These are phyloP conservation scores for Puccinia brachypodii DNA, from an alignment of 1,284 basidiomycete species.

Conservation along the genomic window DNA sequence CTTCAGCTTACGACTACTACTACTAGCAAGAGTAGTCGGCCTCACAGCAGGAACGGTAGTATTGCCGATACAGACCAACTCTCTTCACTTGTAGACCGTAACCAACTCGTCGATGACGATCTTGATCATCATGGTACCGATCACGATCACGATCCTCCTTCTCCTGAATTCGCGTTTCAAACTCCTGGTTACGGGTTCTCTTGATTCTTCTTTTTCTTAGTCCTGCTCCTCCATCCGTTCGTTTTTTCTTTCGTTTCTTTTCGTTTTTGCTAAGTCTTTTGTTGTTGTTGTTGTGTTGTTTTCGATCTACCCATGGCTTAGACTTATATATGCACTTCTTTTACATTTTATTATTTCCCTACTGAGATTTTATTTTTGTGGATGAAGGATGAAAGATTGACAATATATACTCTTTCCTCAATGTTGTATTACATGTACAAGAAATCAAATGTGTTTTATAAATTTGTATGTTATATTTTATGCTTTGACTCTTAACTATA, in stretches of 20 bases:
- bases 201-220: neutral
- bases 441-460: too few species aligned
- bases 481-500: too few species aligned
- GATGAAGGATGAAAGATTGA: too few species aligned
- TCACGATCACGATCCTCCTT: neutral
- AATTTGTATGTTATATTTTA: too few species aligned
- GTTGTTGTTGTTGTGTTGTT: neutral
- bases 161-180: conserved; percentile 33
- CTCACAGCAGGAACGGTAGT: neutral
- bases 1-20: too few species aligned
- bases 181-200: conserved; percentile 34
- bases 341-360: too few species aligned
- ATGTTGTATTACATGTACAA: too few species aligned
- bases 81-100: neutral
- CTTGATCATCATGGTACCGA: neutral
- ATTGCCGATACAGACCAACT: neutral
- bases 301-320: neutral
- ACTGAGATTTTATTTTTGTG: too few species aligned
- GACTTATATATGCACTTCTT: too few species aligned
- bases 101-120: neutral
- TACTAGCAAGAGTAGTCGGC: too few species aligned
- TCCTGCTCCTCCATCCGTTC: neutral
- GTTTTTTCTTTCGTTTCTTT: neutral
- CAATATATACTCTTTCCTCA: too few species aligned
- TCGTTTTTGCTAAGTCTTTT: neutral